Evolutionary conservation across 495 filamentous ascomycete genomes (phyloP).

Genomic region (Annulohypoxylon nitens): DNA sequence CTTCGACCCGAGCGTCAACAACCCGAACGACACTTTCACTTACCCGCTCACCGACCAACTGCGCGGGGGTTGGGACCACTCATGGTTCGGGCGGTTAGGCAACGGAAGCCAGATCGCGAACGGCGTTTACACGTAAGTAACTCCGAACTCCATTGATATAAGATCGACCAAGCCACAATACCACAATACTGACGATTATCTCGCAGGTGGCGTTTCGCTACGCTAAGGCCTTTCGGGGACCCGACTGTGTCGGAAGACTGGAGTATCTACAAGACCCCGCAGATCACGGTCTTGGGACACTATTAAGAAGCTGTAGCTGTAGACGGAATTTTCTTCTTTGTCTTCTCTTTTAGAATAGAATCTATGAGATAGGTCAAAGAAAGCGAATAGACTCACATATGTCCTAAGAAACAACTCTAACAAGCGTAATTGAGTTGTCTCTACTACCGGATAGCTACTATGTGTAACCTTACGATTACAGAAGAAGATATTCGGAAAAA

Average conservation of each 20-base stretch:
- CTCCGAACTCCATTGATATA: neutral
- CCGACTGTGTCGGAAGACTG: constrained; percentile 40
- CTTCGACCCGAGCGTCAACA: constrained; percentile 23
- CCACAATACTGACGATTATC: neutral
- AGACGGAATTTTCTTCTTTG: neutral
- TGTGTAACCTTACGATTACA: too few relatives aligned
- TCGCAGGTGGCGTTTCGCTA: constrained; percentile 34
- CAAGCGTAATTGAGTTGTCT: too few relatives aligned
- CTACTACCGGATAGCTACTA: too few relatives aligned
- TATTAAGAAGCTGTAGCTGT: neutral
- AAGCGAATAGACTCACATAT: neutral
- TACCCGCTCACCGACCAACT: constrained; percentile 31
- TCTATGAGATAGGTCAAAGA: neutral
- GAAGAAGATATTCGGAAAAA: too few relatives aligned
- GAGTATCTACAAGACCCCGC: constrained; percentile 36
- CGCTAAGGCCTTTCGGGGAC: constrained; percentile 37
- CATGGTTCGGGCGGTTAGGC: constrained; percentile 44
- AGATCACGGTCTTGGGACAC: constrained; percentile 24
- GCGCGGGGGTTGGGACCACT: constrained; percentile 15
- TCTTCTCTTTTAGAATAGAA: neutral
- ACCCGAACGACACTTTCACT: constrained; percentile 40
- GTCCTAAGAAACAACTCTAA: neutral
- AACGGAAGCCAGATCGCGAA: constrained; percentile 49
- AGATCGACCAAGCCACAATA: neutral
- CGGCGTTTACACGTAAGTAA: constrained; percentile 50